These are phyloP conservation scores for Jacaranda copaia DNA, from an alignment of 257 asterid species.

Conservation along the genomic window DNA sequence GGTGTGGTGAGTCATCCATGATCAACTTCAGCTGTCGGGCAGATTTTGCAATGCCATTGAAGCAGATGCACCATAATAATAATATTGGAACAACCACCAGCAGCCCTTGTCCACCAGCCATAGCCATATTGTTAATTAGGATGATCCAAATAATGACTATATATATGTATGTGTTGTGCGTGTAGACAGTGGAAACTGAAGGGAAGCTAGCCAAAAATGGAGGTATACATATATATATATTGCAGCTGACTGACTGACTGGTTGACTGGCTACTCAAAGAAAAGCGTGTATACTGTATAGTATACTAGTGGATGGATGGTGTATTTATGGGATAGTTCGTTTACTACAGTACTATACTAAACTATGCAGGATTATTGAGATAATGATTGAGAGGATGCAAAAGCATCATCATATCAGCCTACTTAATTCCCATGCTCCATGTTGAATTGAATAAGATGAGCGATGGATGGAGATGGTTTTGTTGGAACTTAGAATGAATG, in stretches of 20 bases:
- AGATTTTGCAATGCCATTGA: constrained; percentile 23
- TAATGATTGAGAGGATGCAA: not conserved
- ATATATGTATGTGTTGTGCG: not conserved
- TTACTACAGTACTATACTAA: not conserved
- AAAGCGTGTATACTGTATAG: too few relatives aligned
- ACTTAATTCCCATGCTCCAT: too few relatives aligned
- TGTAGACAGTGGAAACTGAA: not conserved
- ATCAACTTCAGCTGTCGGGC: constrained; percentile 23
- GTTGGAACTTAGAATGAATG: too few relatives aligned
- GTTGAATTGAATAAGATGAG: too few relatives aligned
- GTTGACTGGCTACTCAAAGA: too few relatives aligned
- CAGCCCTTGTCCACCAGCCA: not conserved
- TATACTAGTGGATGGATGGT: not conserved
- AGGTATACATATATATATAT: too few relatives aligned
- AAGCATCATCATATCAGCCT: not conserved
- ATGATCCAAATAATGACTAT: not conserved
- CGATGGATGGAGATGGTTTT: too few relatives aligned
- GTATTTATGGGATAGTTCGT: not conserved
- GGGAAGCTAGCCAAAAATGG: not conserved
- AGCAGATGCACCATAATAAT: constrained; percentile 32
- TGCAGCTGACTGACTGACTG: not conserved
- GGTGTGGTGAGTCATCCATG: not conserved
- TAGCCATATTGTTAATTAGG: not conserved
- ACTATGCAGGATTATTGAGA: not conserved
- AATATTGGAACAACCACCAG: constrained; percentile 21